Evolutionary conservation across 805 yeast species (phyloP).

Genomic region (Candida mattraensis): DNA sequence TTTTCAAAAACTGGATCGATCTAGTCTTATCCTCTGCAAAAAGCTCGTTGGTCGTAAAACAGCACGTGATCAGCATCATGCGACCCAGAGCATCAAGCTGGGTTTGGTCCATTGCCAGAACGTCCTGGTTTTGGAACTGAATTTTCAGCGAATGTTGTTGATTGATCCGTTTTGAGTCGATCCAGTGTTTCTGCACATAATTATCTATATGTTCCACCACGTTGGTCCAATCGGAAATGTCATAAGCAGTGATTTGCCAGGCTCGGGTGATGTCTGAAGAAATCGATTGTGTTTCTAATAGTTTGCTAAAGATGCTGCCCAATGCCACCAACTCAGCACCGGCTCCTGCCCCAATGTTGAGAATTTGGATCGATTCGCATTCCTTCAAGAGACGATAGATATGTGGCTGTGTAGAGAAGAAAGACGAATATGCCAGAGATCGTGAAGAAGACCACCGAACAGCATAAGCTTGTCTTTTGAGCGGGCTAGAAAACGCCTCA

Average conservation of each 20-base stretch:
- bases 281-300: constrained; percentile 15
- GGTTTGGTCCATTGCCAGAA: constrained; percentile 32
- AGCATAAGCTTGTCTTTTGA: constrained; percentile 72
- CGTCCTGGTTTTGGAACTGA: constrained; percentile 37
- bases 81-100: constrained; percentile 20
- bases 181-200: constrained; percentile 54
- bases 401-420: constrained; percentile 53
- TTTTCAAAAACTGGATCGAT: constrained; percentile 59
- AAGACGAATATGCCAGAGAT: constrained; percentile 68
- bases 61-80: constrained; percentile 59
- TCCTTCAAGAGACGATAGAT: constrained; percentile 39
- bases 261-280: constrained; percentile 2
- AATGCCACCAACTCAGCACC: constrained; percentile 75
- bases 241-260: constrained; percentile 56
- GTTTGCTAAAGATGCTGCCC: constrained; percentile 52
- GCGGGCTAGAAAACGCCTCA: constrained; percentile 63
- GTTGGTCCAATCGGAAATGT: constrained; percentile 74
- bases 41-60: constrained; percentile 87
- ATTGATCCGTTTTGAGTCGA: constrained; percentile 36
- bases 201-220: constrained; percentile 47
- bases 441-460: constrained; percentile 87
- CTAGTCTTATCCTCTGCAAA: constrained; percentile 66
- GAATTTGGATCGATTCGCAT: constrained; percentile 32
- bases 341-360: constrained; percentile 89
- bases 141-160: constrained; percentile 28